Evolutionary conservation across 2,329 filamentous ascomycete genomes (phyloP).

Genomic region (Alternaria sp.): DNA sequence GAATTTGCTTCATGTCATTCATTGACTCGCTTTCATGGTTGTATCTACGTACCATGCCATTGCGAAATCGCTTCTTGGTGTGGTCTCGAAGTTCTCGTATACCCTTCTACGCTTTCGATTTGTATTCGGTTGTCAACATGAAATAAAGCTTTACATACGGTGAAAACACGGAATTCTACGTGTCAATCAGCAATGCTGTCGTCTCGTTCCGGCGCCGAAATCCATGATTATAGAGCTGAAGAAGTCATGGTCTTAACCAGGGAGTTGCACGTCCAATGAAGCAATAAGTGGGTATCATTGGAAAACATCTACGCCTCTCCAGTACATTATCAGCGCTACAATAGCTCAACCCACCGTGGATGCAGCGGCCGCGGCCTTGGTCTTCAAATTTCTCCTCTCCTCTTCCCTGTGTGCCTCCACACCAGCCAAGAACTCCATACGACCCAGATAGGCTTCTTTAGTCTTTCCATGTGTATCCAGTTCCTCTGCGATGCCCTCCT

Average conservation of each 20-base stretch:
- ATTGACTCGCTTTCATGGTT: neutral
- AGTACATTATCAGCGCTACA: neutral
- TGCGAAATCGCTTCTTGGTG: neutral
- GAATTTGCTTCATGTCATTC: neutral
- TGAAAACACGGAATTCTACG: neutral
- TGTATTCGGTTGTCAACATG: neutral
- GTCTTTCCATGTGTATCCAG: slow-evolving; percentile 68
- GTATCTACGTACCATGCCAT: neutral
- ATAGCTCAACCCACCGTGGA: slow-evolving; percentile 7
- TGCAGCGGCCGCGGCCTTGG: slow-evolving; percentile 48
- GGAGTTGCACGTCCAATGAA: neutral
- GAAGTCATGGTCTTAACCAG: neutral
- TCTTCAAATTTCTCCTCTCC: slow-evolving; percentile 58
- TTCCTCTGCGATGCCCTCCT: slow-evolving; percentile 68
- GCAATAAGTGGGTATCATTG: slow-evolving; percentile 21
- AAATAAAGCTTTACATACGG: neutral
- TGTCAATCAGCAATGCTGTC: neutral
- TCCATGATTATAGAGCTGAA: neutral
- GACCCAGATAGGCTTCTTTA: slow-evolving; percentile 67
- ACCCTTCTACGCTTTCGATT: neutral
- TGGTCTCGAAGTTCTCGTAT: neutral
- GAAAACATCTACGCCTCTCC: neutral
- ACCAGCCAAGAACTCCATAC: slow-evolving; percentile 69
- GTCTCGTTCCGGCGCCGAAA: neutral
- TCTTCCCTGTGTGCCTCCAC: slow-evolving; percentile 66